Evolutionary conservation across 2,329 filamentous ascomycete genomes (phyloP).

Genomic region (Colletotrichum sp.): DNA sequence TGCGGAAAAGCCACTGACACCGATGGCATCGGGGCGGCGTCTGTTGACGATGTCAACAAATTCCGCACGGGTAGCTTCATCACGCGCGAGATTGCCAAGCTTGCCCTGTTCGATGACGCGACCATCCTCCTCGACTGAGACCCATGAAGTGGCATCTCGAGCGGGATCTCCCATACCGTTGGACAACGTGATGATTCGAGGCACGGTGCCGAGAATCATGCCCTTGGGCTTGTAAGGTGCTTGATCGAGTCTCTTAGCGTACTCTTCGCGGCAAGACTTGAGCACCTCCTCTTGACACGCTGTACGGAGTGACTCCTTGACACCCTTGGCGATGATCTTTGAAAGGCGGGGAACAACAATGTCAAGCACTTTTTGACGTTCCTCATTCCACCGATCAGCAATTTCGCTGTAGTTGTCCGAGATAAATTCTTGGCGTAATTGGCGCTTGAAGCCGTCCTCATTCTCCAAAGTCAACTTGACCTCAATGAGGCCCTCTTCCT

Average conservation of each 20-base stretch:
- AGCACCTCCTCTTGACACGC: constrained; percentile 93
- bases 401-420: constrained; percentile 96
- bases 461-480: constrained; percentile 81
- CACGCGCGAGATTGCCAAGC: constrained; percentile 78
- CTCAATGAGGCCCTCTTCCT: constrained; percentile 90
- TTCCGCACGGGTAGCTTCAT: constrained; percentile 68
- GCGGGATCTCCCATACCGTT: constrained; percentile 78
- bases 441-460: constrained; percentile 75
- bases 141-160: constrained; percentile 86
- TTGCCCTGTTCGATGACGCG: constrained; percentile 89
- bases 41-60: constrained; percentile 82
- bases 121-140: constrained; percentile 92
- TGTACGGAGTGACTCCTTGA: constrained; percentile 92
- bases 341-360: constrained; percentile 82
- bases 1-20: constrained; percentile 85
- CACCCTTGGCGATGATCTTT: constrained; percentile 83
- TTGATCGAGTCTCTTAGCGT: constrained; percentile 89
- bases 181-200: constrained; percentile 85
- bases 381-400: constrained; percentile 92
- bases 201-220: constrained; percentile 85
- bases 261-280: constrained; percentile 87
- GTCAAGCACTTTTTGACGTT: constrained; percentile 85
- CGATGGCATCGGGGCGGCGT: constrained; percentile 87
- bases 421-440: constrained; percentile 82
- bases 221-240: constrained; percentile 95